Conservation (phyloP, 495 filamentous ascomycete genomes). For the Thermothielavioides terrestris region DNA sequence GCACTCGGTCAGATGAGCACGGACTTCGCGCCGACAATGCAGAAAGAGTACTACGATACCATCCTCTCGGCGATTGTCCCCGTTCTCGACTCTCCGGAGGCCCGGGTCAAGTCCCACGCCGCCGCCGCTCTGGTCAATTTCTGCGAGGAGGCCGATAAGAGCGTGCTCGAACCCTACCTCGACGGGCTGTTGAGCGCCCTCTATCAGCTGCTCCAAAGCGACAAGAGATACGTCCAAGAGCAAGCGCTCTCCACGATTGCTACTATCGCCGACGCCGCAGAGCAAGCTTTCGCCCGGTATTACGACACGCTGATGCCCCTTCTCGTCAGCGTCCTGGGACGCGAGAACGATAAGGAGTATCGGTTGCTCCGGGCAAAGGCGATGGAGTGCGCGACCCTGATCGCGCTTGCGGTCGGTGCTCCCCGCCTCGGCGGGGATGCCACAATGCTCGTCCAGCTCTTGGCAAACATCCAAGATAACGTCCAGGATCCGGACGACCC, state of each 20-base stretch:
- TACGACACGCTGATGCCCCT: slow-evolving; percentile 93
- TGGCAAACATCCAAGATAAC: slow-evolving; percentile 77
- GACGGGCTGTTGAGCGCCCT: slow-evolving; percentile 76
- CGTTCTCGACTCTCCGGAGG: slow-evolving; percentile 80
- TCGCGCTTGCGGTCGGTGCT: slow-evolving; percentile 91
- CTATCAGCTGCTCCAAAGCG: slow-evolving; percentile 73
- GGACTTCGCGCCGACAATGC: slow-evolving; percentile 98
- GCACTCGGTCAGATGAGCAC: slow-evolving; percentile 99
- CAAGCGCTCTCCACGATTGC: slow-evolving; percentile 97
- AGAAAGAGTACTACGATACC: slow-evolving; percentile 81
- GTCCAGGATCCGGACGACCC: slow-evolving; percentile 92
- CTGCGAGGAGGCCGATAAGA: slow-evolving; percentile 96
- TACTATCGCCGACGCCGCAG: slow-evolving; percentile 95
- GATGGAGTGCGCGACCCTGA: slow-evolving; percentile 98
- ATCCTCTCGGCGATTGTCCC: slow-evolving; percentile 88
- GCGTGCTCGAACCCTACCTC: slow-evolving; percentile 85
- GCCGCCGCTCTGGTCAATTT: slow-evolving; percentile 98
- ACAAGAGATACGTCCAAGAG: slow-evolving; percentile 94
- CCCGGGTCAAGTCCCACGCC: slow-evolving; percentile 92
- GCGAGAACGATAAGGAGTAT: slow-evolving; percentile 87
- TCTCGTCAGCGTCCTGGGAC: slow-evolving; percentile 76
- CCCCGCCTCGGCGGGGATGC: slow-evolving; percentile 85
- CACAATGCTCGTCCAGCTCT: slow-evolving; percentile 69
- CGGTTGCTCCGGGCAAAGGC: slow-evolving; percentile 89
- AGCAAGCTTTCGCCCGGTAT: slow-evolving; percentile 90